These are phyloP conservation scores for Gyrodon lividus DNA, from an alignment of 768 basidiomycete genomes.

Conservation along the genomic window DNA sequence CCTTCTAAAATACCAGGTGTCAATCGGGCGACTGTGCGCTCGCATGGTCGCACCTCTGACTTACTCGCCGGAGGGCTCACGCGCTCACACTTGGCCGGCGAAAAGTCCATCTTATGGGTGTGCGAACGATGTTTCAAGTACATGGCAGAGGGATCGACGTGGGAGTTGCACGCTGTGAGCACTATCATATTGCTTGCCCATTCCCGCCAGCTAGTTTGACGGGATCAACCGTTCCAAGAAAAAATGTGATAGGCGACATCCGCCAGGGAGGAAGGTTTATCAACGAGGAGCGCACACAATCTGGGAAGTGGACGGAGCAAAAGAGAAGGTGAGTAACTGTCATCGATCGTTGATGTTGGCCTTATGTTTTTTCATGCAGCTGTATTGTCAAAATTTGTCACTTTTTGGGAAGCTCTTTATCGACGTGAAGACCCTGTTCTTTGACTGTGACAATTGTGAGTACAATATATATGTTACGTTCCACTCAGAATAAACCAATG, in stretches of 20 bases:
- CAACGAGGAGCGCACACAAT: conserved; percentile 86
- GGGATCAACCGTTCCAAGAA: conserved; percentile 42
- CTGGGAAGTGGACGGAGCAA: conserved; percentile 93
- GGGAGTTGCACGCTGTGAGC: conserved; percentile 69
- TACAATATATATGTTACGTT: neutral
- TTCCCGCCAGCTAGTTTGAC: conserved; percentile 13
- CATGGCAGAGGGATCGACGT: conserved; percentile 70
- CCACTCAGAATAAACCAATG: neutral
- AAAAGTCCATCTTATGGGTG: conserved; percentile 67
- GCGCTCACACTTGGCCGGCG: conserved; percentile 43
- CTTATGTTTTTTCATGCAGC: conserved; percentile 42
- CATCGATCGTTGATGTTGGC: neutral
- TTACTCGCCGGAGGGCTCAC: conserved; percentile 63
- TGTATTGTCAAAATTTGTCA: conserved; percentile 95
- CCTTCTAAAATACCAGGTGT: conserved; percentile 50
- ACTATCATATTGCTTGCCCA: neutral
- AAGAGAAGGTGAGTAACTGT: conserved; percentile 63
- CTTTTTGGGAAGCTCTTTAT: conserved; percentile 99
- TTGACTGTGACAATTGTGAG: conserved; percentile 85
- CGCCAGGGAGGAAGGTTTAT: conserved; percentile 90
- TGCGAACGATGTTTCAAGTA: conserved; percentile 98
- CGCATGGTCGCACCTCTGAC: conserved; percentile 75
- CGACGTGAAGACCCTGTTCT: conserved; percentile 94
- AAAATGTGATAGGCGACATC: conserved; percentile 63
- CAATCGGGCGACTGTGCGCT: conserved; percentile 48